These are phyloP conservation scores for Fraxinus nigra DNA, from an alignment of 305 asterid species.

Conservation along the genomic window DNA sequence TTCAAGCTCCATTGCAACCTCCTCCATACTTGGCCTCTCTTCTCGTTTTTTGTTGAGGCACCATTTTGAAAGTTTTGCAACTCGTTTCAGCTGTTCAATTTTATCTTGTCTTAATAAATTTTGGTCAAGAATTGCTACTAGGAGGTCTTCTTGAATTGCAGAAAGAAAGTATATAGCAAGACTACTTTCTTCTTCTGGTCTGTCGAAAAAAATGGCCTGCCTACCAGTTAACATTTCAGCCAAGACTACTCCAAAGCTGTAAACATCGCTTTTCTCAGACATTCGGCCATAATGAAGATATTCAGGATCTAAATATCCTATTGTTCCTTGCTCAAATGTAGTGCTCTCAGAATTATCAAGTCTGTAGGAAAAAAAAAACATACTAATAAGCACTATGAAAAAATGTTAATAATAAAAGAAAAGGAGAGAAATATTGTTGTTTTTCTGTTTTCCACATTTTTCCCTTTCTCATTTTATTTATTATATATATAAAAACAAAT, in stretches of 20 bases:
- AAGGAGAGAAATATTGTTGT: neutral
- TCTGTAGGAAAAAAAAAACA: neutral
- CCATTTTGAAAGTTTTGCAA: neutral
- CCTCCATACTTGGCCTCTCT: constrained; percentile 10
- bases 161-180: neutral
- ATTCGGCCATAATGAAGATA: constrained; percentile 10
- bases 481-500: no score
- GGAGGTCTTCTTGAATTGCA: neutral
- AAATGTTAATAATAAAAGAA: neutral
- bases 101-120: neutral
- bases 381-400: no score
- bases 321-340: neutral
- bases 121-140: neutral
- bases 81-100: neutral
- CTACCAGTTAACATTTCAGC: constrained; percentile 18
- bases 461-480: neutral
- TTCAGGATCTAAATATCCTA: constrained; percentile 25
- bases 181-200: neutral
- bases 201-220: neutral
- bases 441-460: no score
- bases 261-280: constrained; percentile 19
- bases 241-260: constrained; percentile 21
- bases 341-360: neutral
- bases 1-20: constrained; percentile 15
- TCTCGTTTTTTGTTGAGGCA: neutral